Conservation (phyloP, 2,329 filamentous ascomycete genomes). For the Corynespora cassiicola region DNA sequence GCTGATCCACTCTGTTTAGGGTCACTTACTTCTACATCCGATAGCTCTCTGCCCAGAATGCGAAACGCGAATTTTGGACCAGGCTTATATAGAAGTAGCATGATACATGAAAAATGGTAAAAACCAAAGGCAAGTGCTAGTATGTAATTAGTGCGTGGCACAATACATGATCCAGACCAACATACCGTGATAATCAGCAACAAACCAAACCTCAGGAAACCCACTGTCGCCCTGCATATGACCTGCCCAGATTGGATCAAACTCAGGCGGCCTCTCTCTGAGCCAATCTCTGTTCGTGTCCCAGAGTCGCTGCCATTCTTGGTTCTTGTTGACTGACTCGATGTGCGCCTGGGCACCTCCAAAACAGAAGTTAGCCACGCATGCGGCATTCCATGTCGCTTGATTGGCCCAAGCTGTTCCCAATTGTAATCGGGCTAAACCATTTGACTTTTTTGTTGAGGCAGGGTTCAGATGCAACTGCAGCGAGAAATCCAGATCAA, state of each 20-base stretch:
- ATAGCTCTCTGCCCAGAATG: slow-evolving; percentile 1
- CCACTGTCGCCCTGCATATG: background rate
- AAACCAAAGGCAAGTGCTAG: slow-evolving; percentile 1
- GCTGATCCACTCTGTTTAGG: no score
- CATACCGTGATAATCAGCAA: slow-evolving; percentile 10
- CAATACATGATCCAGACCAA: no score
- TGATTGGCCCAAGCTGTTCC: slow-evolving; percentile 10
- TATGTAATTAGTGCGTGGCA: no score
- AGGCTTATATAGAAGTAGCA: slow-evolving; percentile 6
- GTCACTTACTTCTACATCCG: slow-evolving; percentile 5
- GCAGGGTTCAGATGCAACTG: background rate
- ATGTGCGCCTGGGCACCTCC: background rate
- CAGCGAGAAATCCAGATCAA: slow-evolving; percentile 5
- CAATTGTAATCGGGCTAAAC: background rate
- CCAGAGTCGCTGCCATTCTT: background rate
- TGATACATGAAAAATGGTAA: slow-evolving; percentile 6
- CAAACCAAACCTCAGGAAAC: slow-evolving; percentile 5
- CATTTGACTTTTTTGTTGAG: background rate
- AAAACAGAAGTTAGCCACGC: slow-evolving; percentile 7
- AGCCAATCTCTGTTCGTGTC: slow-evolving; percentile 2
- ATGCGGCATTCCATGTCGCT: slow-evolving; percentile 7
- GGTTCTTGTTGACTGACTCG: background rate
- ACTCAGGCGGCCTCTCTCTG: slow-evolving; percentile 3
- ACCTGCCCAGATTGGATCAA: slow-evolving; percentile 7
- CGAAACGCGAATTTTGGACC: slow-evolving; percentile 6